A percentile compares a stretch with the other conserved stretches of the same genome.
Conservation (phyloP, 208 protist species). For the Trichomonas vaginalis region DNA sequence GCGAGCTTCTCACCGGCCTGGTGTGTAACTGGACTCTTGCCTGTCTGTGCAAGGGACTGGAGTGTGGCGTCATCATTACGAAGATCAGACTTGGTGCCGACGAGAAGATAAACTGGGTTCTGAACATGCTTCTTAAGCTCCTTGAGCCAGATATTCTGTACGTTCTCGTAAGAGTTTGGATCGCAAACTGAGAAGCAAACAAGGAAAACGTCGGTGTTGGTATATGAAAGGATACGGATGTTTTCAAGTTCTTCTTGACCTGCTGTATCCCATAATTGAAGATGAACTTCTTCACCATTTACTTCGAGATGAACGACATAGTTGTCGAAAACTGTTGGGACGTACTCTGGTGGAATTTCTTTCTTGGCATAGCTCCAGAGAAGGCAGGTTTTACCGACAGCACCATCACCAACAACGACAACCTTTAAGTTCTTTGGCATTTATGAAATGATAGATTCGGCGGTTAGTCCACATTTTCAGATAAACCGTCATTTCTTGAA, state of each 20-base stretch:
- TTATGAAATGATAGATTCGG: not conserved
- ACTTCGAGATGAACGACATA: conserved; percentile 28
- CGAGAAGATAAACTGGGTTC: conserved; percentile 53
- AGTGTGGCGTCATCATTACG: conserved; percentile 25
- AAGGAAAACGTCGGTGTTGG: conserved; percentile 54
- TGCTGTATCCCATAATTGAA: conserved; percentile 31
- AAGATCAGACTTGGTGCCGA: conserved; percentile 67
- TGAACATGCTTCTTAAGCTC: conserved; percentile 31
- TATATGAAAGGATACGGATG: conserved; percentile 24
- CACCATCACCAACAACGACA: conserved; percentile 60
- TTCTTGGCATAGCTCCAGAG: conserved; percentile 59
- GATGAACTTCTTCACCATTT: conserved; percentile 27
- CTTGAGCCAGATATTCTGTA: conserved; percentile 43
- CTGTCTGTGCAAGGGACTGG: conserved; percentile 33
- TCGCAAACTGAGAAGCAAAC: conserved; percentile 48
- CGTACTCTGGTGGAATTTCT: conserved; percentile 47
- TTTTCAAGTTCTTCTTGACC: conserved; percentile 37
- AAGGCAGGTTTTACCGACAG: conserved; percentile 58
- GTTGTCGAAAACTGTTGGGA: conserved; percentile 39
- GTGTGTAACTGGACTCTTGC: conserved; percentile 29
- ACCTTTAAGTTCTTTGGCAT: conserved; percentile 39
- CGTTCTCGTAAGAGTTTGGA: conserved; percentile 50
- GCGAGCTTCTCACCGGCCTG: conserved; percentile 43
- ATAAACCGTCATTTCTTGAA: not conserved
- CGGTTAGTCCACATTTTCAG: not conserved